Conservation (phyloP, 345 rosid genomes). For the Salix dunnii region DNA sequence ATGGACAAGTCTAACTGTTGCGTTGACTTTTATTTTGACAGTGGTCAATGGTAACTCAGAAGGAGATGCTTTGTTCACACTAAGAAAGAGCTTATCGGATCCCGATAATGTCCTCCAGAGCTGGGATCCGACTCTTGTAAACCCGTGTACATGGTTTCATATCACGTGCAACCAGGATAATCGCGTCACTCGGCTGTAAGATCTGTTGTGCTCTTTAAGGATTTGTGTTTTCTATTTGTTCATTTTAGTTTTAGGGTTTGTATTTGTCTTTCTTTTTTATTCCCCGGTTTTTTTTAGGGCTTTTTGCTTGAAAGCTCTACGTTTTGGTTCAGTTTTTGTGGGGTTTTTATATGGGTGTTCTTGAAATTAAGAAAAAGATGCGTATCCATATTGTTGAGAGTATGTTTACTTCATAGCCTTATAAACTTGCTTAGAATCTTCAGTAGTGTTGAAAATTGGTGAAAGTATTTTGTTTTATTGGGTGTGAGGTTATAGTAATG, state of each 20-base stretch:
- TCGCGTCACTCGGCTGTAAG: slow-evolving; percentile 87
- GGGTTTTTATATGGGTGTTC: neutral
- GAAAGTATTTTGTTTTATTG: neutral
- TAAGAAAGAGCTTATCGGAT: slow-evolving; percentile 66
- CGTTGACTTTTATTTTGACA: slow-evolving; percentile 14
- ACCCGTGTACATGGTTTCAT: slow-evolving; percentile 98
- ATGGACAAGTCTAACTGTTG: slow-evolving; percentile 38
- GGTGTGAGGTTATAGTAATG: neutral
- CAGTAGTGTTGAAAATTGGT: neutral
- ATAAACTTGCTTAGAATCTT: neutral
- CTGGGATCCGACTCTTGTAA: slow-evolving; percentile 99
- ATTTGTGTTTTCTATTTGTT: neutral
- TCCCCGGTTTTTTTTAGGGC: neutral
- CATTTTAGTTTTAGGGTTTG: neutral
- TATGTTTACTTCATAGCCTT: neutral
- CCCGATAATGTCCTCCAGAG: slow-evolving; percentile 90
- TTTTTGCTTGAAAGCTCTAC: neutral
- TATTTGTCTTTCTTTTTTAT: neutral
- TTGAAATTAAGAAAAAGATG: neutral
- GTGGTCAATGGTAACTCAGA: slow-evolving; percentile 62
- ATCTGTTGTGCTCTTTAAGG: neutral
- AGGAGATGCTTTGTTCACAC: slow-evolving; percentile 81
- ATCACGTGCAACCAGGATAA: slow-evolving; percentile 83
- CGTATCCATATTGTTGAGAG: neutral
- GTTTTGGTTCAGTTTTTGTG: neutral